Conservation (phyloP, 1,284 basidiomycete species). For the Ganoderma lingzhi region DNA sequence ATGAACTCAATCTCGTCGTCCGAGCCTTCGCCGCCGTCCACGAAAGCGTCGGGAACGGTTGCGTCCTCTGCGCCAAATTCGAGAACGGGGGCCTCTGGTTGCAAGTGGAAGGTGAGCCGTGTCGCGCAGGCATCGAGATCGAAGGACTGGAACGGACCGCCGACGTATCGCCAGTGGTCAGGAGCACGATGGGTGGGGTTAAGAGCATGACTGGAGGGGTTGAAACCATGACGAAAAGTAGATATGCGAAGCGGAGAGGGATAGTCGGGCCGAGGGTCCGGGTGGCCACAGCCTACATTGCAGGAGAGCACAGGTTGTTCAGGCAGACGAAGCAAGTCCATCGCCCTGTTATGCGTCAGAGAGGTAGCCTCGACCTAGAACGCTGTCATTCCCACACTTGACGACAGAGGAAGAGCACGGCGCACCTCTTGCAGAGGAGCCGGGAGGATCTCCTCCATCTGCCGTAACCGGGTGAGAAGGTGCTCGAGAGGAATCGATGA, state of each 20-base stretch:
- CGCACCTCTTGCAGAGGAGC: conserved; percentile 4
- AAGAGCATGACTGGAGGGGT: neutral
- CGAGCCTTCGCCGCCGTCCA: neutral
- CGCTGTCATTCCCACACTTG: too few relatives aligned
- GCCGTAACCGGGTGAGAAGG: neutral
- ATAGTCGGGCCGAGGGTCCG: neutral
- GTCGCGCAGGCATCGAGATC: neutral
- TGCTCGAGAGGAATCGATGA: neutral
- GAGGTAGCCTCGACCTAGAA: too few relatives aligned
- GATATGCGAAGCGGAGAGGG: neutral
- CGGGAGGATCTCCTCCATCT: conserved; percentile 5
- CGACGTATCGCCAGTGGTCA: neutral
- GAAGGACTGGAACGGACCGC: neutral
- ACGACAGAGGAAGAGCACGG: too few relatives aligned
- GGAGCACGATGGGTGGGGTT: neutral
- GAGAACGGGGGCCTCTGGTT: neutral
- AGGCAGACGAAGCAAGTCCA: too few relatives aligned
- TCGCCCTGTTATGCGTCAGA: too few relatives aligned
- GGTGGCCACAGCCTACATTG: too few relatives aligned
- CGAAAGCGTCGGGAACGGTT: neutral
- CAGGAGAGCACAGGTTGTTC: too few relatives aligned
- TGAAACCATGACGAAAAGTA: neutral
- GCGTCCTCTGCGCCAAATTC: neutral
- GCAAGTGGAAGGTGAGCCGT: neutral
- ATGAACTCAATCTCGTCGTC: neutral